Base-by-base conservation (phyloP, 2,329 filamentous ascomycete genomes). In the Graphium sp. region DNA sequence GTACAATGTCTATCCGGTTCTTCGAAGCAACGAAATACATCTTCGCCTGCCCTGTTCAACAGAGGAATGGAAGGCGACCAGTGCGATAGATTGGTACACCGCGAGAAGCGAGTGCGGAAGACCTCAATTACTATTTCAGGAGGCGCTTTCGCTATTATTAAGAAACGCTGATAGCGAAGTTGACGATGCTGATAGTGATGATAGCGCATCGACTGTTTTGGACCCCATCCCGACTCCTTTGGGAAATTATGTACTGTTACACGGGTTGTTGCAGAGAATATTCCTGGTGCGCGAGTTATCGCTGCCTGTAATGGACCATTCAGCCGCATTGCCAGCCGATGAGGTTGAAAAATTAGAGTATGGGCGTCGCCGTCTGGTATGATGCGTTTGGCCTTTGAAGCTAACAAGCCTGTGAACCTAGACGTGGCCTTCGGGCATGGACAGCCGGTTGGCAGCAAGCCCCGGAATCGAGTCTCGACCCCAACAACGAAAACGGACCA, bases 401-500 rank as follows among this genome's bases (percentile, higher is more conserved):
- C n/a, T 9, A 7, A 18, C n/a, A n/a, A 15, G 10, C 10, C n/a
- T n/a, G 6, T 4, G 10, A n/a, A 24, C 18, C n/a, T 21, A 53
- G 46, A 19, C 43, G 47, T 6, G 49, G 41, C 1, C 38, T 54
- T 1, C 43, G 50, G 1, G 49, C 47, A 0, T 54, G 50, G 50
- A 52, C 50, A 2, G 43, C 48, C 0, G 45, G 46, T 6, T 54
- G 50, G 50, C 50, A 54, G 16, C 49, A 52, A 30, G 46, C 47
- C 0, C 46, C 50, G 1, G 50, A 54, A 25, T 53, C 50, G 2
- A 49, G 42, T 15, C 46, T 54, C 1, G 50, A 54, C 20, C 51
- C 51, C 1, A 51, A 53, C 26, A 53, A 53, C 21, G 49, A 52
- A 24, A 53, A 52, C 17, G 51, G 51, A 0, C 51, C 51, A 0